Conservation (phyloP, 1,284 basidiomycete genomes). For the Ganoderma leucocontextum region DNA sequence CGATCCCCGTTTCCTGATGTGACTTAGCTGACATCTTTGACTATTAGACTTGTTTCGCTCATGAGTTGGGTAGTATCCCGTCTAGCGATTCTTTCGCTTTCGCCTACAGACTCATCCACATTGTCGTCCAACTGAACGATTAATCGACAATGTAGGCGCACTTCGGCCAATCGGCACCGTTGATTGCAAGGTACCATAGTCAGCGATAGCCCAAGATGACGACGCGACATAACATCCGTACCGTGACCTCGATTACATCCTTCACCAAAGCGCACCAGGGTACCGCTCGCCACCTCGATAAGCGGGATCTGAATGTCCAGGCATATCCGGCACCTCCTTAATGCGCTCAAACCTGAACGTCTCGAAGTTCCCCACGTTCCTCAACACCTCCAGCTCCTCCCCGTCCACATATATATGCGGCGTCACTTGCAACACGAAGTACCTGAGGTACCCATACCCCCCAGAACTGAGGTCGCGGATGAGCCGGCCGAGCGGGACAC, state of each 20-base stretch:
- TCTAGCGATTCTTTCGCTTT: too few species aligned
- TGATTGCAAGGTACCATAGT: not conserved
- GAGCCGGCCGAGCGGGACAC: not conserved
- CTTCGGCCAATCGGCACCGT: not conserved
- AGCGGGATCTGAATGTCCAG: not conserved
- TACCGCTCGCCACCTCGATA: not conserved
- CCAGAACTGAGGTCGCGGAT: not conserved
- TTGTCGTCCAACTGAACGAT: too few species aligned
- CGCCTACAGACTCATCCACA: too few species aligned
- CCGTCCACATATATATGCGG: constrained; percentile 4
- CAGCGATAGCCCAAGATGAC: not conserved
- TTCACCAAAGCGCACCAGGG: constrained; percentile 2
- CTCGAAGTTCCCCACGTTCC: not conserved
- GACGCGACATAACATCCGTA: not conserved
- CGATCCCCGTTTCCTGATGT: too few species aligned
- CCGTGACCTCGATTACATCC: not conserved
- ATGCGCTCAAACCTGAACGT: constrained; percentile 9
- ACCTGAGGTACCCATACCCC: constrained; percentile 5
- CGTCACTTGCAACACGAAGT: constrained; percentile 13
- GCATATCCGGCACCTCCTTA: not conserved
- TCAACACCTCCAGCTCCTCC: not conserved
- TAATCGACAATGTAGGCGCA: too few species aligned
- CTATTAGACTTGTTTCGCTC: too few species aligned
- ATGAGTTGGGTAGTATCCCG: too few species aligned
- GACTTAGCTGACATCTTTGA: too few species aligned